Percentiles rank a stretch among this genome's conserved stretches.
Evolutionary conservation across 345 rosid species (phyloP).

Genomic region (Euclidium syriacum): DNA sequence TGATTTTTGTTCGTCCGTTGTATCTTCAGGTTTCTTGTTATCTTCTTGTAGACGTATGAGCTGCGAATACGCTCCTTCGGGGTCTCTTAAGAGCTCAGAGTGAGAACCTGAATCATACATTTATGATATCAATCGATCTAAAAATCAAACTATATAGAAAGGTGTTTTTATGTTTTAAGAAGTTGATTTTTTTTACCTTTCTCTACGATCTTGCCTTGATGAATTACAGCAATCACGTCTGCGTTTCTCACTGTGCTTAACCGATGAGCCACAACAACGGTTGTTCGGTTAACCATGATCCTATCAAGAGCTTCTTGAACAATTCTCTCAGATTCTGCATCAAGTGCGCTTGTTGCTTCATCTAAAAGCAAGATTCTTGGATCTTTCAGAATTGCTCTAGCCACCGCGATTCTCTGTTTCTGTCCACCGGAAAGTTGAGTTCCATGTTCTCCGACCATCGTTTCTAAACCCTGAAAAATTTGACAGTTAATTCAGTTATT

Average conservation of each 20-base stretch:
- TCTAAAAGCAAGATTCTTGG: constrained; percentile 66
- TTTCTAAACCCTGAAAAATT: constrained; percentile 54
- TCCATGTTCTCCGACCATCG: constrained; percentile 80
- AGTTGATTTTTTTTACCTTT: constrained; percentile 35
- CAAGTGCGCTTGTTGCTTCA: constrained; percentile 75
- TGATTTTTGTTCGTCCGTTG: constrained; percentile 36
- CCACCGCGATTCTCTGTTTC: constrained; percentile 71
- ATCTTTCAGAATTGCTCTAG: constrained; percentile 64
- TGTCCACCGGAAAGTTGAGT: constrained; percentile 78
- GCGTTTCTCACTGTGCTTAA: constrained; percentile 55
- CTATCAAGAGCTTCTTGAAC: constrained; percentile 65
- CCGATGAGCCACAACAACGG: constrained; percentile 58
- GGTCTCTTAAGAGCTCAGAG: constrained; percentile 55
- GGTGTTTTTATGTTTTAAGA: background rate
- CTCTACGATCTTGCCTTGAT: constrained; percentile 53
- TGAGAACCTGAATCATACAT: constrained; percentile 52
- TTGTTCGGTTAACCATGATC: constrained; percentile 58
- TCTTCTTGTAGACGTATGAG: constrained; percentile 72
- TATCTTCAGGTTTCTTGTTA: constrained; percentile 37
- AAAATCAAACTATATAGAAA: background rate
- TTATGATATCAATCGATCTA: constrained; percentile 5
- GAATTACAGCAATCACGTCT: constrained; percentile 51
- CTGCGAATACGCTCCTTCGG: constrained; percentile 83
- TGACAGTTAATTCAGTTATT: constrained; percentile 19
- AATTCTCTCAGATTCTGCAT: constrained; percentile 56